phyloP scores from a whole-genome alignment of 1,284 basidiomycete species.

The Fomitopsis palustris region DNA sequence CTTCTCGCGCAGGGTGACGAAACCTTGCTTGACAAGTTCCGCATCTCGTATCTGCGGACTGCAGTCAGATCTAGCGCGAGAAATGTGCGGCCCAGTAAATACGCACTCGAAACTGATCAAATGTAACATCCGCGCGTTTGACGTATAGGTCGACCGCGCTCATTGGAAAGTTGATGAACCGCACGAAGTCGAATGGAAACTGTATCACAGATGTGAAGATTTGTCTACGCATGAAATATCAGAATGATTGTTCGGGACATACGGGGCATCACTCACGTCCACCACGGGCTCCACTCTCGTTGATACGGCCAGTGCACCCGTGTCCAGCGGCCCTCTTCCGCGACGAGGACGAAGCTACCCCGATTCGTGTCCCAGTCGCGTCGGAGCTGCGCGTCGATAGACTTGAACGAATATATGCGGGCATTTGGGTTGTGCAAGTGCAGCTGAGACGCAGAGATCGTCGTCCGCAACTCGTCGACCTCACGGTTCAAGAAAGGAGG shows the following conservation, averaged over 20 bases:
- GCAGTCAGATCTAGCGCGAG: no score
- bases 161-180: conserved; percentile 30
- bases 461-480: conserved; percentile 31
- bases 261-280: conserved; percentile 18
- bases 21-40: conserved; percentile 34
- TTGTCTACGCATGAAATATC: conserved; percentile 13
- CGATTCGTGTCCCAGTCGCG: conserved; percentile 33
- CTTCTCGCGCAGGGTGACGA: conserved; percentile 19
- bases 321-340: conserved; percentile 35
- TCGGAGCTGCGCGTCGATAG: conserved; percentile 35
- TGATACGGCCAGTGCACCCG: conserved; percentile 28
- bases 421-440: conserved; percentile 33
- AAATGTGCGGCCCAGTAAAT: no score
- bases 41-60: conserved; percentile 35
- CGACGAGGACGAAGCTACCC: conserved; percentile 37
- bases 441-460: conserved; percentile 29
- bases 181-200: conserved; percentile 28
- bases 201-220: conserved; percentile 23
- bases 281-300: conserved; percentile 12
- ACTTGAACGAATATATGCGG: conserved; percentile 38
- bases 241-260: neutral
- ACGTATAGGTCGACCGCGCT: conserved; percentile 33
- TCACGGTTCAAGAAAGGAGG: conserved; percentile 12
- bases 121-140: conserved; percentile 36
- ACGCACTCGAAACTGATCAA: conserved; percentile 37